phyloP scores from a whole-genome alignment of 192 early-diverging fungal genomes.

The Dissophora globulifera region DNA sequence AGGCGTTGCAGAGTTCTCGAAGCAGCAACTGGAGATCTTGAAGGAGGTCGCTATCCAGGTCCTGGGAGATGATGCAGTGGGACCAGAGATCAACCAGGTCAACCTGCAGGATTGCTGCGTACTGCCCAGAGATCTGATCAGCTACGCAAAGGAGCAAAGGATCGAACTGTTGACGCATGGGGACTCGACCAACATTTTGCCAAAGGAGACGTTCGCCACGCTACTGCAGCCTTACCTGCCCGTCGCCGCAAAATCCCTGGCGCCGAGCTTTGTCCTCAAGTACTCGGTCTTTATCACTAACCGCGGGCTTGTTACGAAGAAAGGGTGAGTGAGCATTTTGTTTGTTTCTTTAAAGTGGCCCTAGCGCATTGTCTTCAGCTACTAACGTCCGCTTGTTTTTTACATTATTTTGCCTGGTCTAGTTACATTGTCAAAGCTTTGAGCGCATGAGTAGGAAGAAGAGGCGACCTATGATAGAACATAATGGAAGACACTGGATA shows the following conservation, averaged over 20 bases:
- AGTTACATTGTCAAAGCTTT: constrained; percentile 46
- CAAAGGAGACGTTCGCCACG: constrained; percentile 45
- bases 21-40: constrained; percentile 47
- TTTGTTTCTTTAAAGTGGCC: too few relatives aligned
- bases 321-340: constrained; percentile 55
- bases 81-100: constrained; percentile 61
- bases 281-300: constrained; percentile 59
- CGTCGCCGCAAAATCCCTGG: constrained; percentile 8
- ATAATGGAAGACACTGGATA: too few relatives aligned
- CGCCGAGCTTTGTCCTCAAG: constrained; percentile 64
- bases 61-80: constrained; percentile 8
- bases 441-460: constrained; percentile 8
- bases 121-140: constrained; percentile 57
- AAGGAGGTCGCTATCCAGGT: constrained; percentile 13
- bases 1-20: constrained; percentile 60
- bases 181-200: constrained; percentile 60
- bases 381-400: not conserved
- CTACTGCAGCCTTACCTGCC: constrained; percentile 47
- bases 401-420: constrained; percentile 8
- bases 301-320: constrained; percentile 61
- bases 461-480: too few relatives aligned
- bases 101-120: constrained; percentile 60
- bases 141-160: constrained; percentile 51
- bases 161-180: constrained; percentile 60
- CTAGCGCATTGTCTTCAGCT: constrained; percentile 17